Evolutionary conservation across 352 stramenopile genomes (phyloP), one percentile per base, ranked within the genome.

Genomic region (Phytophthora tentaculata): DNA sequence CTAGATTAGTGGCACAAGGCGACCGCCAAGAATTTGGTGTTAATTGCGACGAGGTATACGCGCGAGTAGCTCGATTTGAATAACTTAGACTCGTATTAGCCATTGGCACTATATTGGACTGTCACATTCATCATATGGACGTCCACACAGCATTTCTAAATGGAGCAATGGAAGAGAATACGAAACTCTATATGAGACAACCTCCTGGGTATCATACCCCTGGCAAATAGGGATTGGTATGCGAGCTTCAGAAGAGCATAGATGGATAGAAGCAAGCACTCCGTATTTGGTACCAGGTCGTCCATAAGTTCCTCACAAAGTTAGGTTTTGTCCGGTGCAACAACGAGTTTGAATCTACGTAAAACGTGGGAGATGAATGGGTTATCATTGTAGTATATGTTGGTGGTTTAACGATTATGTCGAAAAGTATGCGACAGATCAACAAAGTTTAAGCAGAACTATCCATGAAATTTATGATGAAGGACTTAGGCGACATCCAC

Each of bases 391-490:
- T n/a, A n/a, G n/a, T n/a, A n/a, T n/a, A n/a, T n/a, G n/a, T n/a
- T n/a, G n/a, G n/a, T n/a, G n/a, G 70, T 28, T 19, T 62, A 8
- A 61, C 55, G 9, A 54, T 61, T 54, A 43, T 43, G 55, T 61
- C 56, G 10, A 53, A 53, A 48, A 32, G 20, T 17, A 55, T 55
- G 44, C 22, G 14, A 24, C 49, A 62, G 20, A 67, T 78, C 3
- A 54, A 69, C 9, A 44, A 64, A 5, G 2, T 74, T 1, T 69
- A 74, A 24, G 13, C 19, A 1, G 61, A 78, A 37, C 26, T 78
- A 19, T 75, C 61, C 41, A 41, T 19, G 54, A 28, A 54, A 14
- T 74, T 78, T 24, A 75, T 73, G 50, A 75, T 79, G 61, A 75
- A 79, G 20, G 47, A 57, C 23, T 43, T 56, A 9, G 47, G 58